phyloP scores from a whole-genome alignment of 257 asterid species.

The Eustoma russellianum region DNA sequence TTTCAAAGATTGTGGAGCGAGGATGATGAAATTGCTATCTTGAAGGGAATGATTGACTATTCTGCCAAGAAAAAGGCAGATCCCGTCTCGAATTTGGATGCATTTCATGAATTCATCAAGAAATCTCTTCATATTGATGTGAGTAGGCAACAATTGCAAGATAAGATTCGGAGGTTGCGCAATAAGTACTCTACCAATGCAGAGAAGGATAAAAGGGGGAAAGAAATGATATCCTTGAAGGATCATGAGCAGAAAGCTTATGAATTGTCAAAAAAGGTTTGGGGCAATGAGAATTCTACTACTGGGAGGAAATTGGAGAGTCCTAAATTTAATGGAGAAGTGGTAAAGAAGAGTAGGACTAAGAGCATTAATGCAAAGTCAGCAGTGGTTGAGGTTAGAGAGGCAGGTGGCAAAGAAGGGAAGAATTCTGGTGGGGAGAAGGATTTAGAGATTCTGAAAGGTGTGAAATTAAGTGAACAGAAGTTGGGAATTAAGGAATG shows the following conservation, averaged over 20 bases:
- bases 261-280: conserved; percentile 33
- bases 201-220: conserved; percentile 30
- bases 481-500: conserved; percentile 21
- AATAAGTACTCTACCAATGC: conserved; percentile 39
- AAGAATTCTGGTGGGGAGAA: conserved; percentile 11
- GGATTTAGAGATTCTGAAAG: conserved; percentile 5
- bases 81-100: conserved; percentile 30
- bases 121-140: conserved; percentile 32
- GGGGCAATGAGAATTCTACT: conserved; percentile 30
- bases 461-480: not conserved
- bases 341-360: conserved; percentile 15
- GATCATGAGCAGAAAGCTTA: conserved; percentile 41
- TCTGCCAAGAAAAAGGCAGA: conserved; percentile 23
- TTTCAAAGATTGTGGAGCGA: conserved; percentile 62
- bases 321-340: conserved; percentile 21
- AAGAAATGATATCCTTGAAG: conserved; percentile 23
- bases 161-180: conserved; percentile 46
- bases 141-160: conserved; percentile 38
- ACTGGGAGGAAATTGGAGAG: conserved; percentile 18
- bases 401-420: not conserved
- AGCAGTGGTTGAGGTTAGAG: not conserved
- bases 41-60: conserved; percentile 48
- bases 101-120: conserved; percentile 43
- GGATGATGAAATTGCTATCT: conserved; percentile 48
- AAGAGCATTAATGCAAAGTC: not conserved